phyloP scores from a whole-genome alignment of 306 rosid genomes.

The barrel medic (Medicago truncatula) region DNA sequence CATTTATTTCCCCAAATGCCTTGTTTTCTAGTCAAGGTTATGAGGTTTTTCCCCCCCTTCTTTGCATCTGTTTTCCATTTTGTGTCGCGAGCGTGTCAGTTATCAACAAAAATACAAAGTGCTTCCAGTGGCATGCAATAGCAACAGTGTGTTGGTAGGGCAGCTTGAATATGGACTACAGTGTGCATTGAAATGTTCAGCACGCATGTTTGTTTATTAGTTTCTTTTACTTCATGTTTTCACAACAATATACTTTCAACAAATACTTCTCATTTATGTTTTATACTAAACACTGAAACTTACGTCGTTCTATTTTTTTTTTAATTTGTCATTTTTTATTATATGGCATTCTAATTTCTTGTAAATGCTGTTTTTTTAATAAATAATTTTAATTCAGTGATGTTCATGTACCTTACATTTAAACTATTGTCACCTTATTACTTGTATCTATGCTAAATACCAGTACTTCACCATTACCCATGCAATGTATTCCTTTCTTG shows the following conservation, averaged over 20 bases:
- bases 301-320: neutral
- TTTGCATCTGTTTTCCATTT: no score
- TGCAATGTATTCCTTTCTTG: neutral
- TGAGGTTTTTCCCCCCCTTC: no score
- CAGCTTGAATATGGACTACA: neutral
- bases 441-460: neutral
- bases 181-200: neutral
- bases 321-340: no score
- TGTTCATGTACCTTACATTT: neutral
- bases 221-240: neutral
- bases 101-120: no score
- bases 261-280: neutral
- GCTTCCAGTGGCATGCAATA: neutral
- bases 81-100: no score
- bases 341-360: no score
- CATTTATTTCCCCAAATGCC: neutral
- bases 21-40: no score
- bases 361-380: no score
- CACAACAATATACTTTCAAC: neutral
- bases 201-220: neutral
- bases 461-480: neutral
- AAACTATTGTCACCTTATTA: neutral
- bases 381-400: neutral
- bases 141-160: neutral
- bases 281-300: neutral